Evolutionary conservation across 139 green algal species (phyloP).

Genomic region (Tetradesmus obliquus): DNA sequence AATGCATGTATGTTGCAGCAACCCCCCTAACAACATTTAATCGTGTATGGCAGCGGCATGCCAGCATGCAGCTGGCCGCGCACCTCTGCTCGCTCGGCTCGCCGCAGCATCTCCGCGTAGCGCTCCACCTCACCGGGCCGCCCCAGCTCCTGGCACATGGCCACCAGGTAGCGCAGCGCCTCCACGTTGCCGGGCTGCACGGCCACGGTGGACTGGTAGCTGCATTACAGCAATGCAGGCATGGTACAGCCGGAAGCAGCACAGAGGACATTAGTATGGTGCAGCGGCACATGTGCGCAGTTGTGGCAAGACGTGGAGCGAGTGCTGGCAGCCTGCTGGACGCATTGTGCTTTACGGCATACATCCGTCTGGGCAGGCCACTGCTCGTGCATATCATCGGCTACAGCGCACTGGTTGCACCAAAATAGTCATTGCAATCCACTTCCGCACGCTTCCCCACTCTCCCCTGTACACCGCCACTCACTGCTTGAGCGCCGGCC

Average conservation of each 20-base stretch:
- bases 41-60: too few relatives aligned
- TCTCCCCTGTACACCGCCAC: too few relatives aligned
- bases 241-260: neutral
- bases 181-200: constrained; percentile 84
- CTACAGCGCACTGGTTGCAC: too few relatives aligned
- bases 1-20: too few relatives aligned
- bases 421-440: too few relatives aligned
- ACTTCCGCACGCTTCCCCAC: too few relatives aligned
- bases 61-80: neutral
- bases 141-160: constrained; percentile 84
- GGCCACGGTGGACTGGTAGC: constrained; percentile 71
- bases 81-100: constrained; percentile 47
- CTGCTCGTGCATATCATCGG: too few relatives aligned
- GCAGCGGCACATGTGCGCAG: neutral
- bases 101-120: constrained; percentile 42
- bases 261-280: neutral
- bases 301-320: too few relatives aligned
- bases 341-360: too few relatives aligned
- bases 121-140: constrained; percentile 59
- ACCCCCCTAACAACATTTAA: too few relatives aligned
- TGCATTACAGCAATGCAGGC: neutral
- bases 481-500: constrained; percentile 24
- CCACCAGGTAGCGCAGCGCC: constrained; percentile 88
- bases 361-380: too few relatives aligned
- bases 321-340: too few relatives aligned